Conservation (phyloP, 139 green algal species). For the Tetratostichococcus sp. region DNA sequence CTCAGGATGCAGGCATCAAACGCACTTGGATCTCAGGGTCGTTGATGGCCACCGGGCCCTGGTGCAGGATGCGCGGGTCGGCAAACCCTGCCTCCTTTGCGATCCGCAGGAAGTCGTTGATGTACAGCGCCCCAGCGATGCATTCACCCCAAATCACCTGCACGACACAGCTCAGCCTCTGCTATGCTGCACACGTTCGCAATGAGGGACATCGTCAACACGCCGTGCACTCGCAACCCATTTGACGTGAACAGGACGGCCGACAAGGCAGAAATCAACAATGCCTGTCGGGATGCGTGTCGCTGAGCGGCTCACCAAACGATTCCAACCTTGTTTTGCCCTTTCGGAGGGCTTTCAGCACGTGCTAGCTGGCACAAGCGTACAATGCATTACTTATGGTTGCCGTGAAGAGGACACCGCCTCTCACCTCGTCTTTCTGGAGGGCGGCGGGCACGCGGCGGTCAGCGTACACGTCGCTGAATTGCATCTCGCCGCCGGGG, state of each 20-base stretch:
- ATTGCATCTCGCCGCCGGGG: slow-evolving; percentile 92
- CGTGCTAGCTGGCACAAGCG: no score
- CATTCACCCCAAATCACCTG: slow-evolving; percentile 89
- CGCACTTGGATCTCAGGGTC: slow-evolving; percentile 47
- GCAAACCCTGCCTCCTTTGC: slow-evolving; percentile 73
- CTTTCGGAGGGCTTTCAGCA: background rate
- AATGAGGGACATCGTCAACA: no score
- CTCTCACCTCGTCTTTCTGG: slow-evolving; percentile 48
- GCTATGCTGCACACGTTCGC: no score
- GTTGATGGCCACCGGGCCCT: slow-evolving; percentile 57
- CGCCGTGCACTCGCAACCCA: no score
- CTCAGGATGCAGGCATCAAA: no score
- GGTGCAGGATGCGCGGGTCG: slow-evolving; percentile 70
- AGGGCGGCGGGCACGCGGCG: slow-evolving; percentile 59
- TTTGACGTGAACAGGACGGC: no score
- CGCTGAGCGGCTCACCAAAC: no score
- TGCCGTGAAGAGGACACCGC: slow-evolving; percentile 26
- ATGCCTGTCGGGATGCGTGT: no score
- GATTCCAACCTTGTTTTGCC: no score
- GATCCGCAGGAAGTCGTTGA: slow-evolving; percentile 87
- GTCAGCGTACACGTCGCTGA: slow-evolving; percentile 94
- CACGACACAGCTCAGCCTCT: no score
- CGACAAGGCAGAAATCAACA: no score
- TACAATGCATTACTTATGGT: background rate
- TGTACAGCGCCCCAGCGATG: slow-evolving; percentile 89